Conservation (phyloP, 208 protist species). For the Trypanosoma mega region DNA sequence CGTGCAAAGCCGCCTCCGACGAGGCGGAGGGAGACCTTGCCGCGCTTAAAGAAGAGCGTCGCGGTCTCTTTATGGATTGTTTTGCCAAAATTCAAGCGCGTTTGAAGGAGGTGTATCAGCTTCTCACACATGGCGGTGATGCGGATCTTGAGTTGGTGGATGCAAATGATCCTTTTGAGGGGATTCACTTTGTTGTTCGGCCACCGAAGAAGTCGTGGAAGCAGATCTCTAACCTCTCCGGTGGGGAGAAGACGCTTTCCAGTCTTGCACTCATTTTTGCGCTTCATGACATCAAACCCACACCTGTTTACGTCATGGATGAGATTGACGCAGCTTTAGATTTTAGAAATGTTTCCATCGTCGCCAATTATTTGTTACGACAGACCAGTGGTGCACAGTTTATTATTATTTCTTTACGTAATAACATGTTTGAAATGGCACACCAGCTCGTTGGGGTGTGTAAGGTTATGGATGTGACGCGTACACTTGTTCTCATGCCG, state of each 20-base stretch:
- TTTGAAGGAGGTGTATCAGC: constrained; percentile 99
- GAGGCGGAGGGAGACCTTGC: constrained; percentile 52
- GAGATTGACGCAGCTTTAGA: constrained; percentile 99
- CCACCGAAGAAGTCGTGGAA: constrained; percentile 99
- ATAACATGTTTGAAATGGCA: constrained; percentile 98
- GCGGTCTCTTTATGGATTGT: constrained; percentile 97
- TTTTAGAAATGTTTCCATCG: constrained; percentile 99
- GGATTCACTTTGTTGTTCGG: constrained; percentile 97
- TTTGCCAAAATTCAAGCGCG: constrained; percentile 97
- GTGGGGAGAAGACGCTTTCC: constrained; percentile 99
- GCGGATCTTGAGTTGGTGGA: constrained; percentile 99
- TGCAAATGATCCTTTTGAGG: constrained; percentile 98
- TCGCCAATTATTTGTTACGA: constrained; percentile 98
- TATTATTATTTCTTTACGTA: constrained; percentile 99
- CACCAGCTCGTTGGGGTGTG: constrained; percentile 99
- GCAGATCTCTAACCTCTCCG: constrained; percentile 99
- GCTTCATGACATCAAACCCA: constrained; percentile 99
- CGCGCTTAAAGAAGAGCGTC: constrained; percentile 78
- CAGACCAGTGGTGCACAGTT: constrained; percentile 99
- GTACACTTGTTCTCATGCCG: constrained; percentile 97
- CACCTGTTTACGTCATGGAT: constrained; percentile 99
- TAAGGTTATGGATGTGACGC: constrained; percentile 98
- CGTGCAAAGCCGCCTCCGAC: constrained; percentile 68
- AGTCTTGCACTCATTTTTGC: constrained; percentile 99
- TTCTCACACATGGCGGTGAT: constrained; percentile 99